Percentiles rank a stretch among this genome's conserved stretches.
These are phyloP conservation scores for Russula virescens DNA, from an alignment of 768 basidiomycete species.

Conservation along the genomic window DNA sequence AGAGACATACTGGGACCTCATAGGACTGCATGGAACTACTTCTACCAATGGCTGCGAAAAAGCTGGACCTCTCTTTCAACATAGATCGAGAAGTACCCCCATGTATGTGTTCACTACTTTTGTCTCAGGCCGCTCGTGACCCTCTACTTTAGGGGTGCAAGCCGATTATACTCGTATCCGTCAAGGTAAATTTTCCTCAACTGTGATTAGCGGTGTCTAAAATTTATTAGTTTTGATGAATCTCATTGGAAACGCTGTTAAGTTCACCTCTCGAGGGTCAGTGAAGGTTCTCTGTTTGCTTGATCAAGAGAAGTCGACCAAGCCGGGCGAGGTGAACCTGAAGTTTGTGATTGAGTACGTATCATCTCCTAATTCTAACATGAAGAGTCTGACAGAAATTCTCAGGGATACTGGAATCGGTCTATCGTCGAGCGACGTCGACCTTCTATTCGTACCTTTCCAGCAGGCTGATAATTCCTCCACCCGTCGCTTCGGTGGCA, in stretches of 20 bases:
- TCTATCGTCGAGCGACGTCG: conserved; percentile 57
- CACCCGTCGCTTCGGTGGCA: conserved; percentile 70
- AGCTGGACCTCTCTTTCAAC: conserved; percentile 67
- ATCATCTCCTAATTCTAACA: background rate
- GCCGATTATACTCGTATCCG: conserved; percentile 71
- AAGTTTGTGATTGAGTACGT: conserved; percentile 61
- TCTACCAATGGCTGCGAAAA: conserved; percentile 68
- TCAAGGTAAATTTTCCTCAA: conserved; percentile 42
- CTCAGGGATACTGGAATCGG: conserved; percentile 69
- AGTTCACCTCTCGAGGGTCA: conserved; percentile 60
- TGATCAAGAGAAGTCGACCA: conserved; percentile 35
- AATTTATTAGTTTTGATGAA: conserved; percentile 59
- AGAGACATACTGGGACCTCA: background rate
- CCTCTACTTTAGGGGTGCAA: conserved; percentile 46
- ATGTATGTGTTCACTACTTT: conserved; percentile 37
- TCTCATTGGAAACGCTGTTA: conserved; percentile 70
- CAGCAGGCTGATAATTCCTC: conserved; percentile 77
- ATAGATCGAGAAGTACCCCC: conserved; percentile 61
- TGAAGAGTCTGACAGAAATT: background rate
- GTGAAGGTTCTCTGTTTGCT: conserved; percentile 58
- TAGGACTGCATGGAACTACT: conserved; percentile 76
- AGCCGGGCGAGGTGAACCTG: conserved; percentile 42
- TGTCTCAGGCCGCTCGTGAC: background rate
- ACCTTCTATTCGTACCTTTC: conserved; percentile 66
- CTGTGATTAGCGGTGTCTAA: background rate